Evolutionary conservation across 306 rosid species (phyloP).

Genomic region (Heteromeles arbutifolia): DNA sequence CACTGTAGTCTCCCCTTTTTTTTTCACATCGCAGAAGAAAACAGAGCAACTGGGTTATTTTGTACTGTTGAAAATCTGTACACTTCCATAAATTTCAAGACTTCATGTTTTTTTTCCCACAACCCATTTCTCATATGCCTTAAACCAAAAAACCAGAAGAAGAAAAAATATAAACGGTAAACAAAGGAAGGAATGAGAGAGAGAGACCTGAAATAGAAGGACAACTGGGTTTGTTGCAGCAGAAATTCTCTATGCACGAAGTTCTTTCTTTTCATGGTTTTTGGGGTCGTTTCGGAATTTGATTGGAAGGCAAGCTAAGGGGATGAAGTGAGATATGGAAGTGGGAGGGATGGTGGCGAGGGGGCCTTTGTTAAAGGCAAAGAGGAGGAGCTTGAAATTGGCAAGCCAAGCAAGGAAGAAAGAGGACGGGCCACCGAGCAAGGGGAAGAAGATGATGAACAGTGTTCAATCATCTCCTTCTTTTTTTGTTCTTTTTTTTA

Average conservation of each 20-base stretch:
- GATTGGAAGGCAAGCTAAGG: conserved; percentile 64
- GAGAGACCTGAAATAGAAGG: conserved; percentile 42
- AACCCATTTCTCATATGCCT: background rate
- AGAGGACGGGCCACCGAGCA: conserved; percentile 20
- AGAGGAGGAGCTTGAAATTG: conserved; percentile 44
- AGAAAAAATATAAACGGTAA: background rate
- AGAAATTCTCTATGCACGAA: too few relatives aligned
- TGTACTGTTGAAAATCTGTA: background rate
- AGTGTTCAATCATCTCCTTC: too few relatives aligned
- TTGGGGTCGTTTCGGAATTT: conserved; percentile 22
- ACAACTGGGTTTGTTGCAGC: conserved; percentile 43
- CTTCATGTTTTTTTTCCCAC: background rate
- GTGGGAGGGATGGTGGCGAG: conserved; percentile 21
- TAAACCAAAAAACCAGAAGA: background rate
- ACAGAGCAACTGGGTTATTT: conserved; percentile 24
- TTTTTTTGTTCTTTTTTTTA: too few relatives aligned
- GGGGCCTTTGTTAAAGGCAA: conserved; percentile 31
- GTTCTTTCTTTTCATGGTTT: too few relatives aligned
- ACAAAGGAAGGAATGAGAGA: background rate
- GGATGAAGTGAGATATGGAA: conserved; percentile 39
- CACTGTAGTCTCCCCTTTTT: conserved; percentile 69
- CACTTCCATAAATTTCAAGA: background rate
- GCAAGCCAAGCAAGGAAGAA: conserved; percentile 41
- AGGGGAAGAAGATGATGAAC: background rate
- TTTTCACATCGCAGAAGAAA: conserved; percentile 15